These are phyloP conservation scores for Hericium rajendrae DNA, from an alignment of 768 basidiomycete genomes.

Conservation along the genomic window DNA sequence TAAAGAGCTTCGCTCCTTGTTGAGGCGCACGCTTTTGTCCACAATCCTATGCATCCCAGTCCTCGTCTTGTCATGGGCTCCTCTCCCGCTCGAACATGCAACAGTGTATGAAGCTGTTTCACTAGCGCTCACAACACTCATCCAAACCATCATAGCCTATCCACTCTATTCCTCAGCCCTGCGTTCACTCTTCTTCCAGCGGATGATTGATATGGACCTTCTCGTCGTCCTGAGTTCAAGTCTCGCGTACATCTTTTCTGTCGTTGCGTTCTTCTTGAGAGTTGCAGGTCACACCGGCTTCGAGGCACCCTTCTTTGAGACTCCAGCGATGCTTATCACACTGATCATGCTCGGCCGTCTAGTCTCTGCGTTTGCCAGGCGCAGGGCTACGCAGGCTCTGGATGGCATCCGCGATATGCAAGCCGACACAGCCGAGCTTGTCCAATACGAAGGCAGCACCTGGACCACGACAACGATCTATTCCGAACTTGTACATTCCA, in stretches of 20 bases:
- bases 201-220: slow-evolving; percentile 28
- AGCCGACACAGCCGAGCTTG: slow-evolving; percentile 21
- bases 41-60: slow-evolving; percentile 30
- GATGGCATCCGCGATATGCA: slow-evolving; percentile 27
- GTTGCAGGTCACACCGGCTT: slow-evolving; percentile 21
- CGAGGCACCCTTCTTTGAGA: slow-evolving; percentile 32
- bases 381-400: slow-evolving; percentile 24
- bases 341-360: slow-evolving; percentile 32
- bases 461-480: slow-evolving; percentile 12
- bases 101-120: slow-evolving; percentile 27
- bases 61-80: slow-evolving; percentile 34
- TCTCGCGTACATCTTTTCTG: slow-evolving; percentile 31
- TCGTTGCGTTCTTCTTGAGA: slow-evolving; percentile 27
- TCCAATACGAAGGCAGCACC: slow-evolving; percentile 15
- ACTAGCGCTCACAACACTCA: slow-evolving; percentile 28
- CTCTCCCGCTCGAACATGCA: slow-evolving; percentile 23
- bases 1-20: slow-evolving; percentile 23
- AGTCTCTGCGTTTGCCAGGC: slow-evolving; percentile 28
- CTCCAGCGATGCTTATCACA: slow-evolving; percentile 31
- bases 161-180: slow-evolving; percentile 28
- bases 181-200: slow-evolving; percentile 27
- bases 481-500: slow-evolving; percentile 26
- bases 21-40: slow-evolving; percentile 22
- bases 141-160: slow-evolving; percentile 26
- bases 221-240: slow-evolving; percentile 30